Evolutionary conservation across 2,329 filamentous ascomycete genomes (phyloP).

Genomic region (Cladosporium sp.): DNA sequence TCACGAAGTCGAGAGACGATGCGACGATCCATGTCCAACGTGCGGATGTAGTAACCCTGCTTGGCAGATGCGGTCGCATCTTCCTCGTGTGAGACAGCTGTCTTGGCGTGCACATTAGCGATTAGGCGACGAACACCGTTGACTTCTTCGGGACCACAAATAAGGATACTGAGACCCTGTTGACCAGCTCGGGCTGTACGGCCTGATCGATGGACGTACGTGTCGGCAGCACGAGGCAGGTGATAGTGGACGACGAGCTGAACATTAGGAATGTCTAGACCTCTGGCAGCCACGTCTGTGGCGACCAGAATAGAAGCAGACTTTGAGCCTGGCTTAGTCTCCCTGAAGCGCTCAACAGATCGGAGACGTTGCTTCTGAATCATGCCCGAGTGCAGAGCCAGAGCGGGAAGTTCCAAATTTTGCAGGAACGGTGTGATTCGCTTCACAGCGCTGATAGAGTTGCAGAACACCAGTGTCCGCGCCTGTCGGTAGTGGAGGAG

Average conservation of each 20-base stretch:
- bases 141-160: slow-evolving; percentile 90
- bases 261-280: slow-evolving; percentile 86
- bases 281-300: slow-evolving; percentile 88
- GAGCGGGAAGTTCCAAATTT: slow-evolving; percentile 70
- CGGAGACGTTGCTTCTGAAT: slow-evolving; percentile 91
- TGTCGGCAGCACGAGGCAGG: slow-evolving; percentile 83
- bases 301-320: slow-evolving; percentile 70
- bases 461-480: slow-evolving; percentile 87
- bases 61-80: slow-evolving; percentile 46
- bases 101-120: slow-evolving; percentile 74
- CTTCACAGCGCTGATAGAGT: slow-evolving; percentile 89
- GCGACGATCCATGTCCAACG: slow-evolving; percentile 76
- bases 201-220: slow-evolving; percentile 92
- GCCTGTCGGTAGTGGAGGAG: slow-evolving; percentile 76
- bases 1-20: slow-evolving; percentile 72
- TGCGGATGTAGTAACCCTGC: slow-evolving; percentile 65
- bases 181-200: slow-evolving; percentile 82
- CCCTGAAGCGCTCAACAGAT: slow-evolving; percentile 83
- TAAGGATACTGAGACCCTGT: slow-evolving; percentile 75
- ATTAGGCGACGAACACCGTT: slow-evolving; percentile 77
- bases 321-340: slow-evolving; percentile 41
- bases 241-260: slow-evolving; percentile 94
- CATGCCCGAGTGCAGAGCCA: slow-evolving; percentile 90
- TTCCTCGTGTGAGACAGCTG: slow-evolving; percentile 34
- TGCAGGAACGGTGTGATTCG: slow-evolving; percentile 80